These are phyloP conservation scores for Penicillium olsonii DNA, from an alignment of 2,329 filamentous ascomycete genomes.

Conservation along the genomic window DNA sequence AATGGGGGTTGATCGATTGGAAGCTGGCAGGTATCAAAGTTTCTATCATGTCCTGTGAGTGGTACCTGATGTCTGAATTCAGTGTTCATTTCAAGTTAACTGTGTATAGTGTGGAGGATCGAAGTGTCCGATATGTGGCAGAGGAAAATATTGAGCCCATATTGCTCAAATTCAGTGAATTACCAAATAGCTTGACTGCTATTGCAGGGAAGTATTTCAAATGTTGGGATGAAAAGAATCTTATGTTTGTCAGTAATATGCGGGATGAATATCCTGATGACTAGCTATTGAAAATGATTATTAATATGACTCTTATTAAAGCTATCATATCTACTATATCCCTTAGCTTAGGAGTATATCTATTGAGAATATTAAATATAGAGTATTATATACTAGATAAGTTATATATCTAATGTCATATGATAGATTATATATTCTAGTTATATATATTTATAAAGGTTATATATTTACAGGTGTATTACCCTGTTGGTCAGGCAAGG, in stretches of 20 bases:
- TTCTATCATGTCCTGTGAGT: constrained; percentile 89
- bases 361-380: too few relatives aligned
- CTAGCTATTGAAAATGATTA: too few relatives aligned
- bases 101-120: constrained; percentile 62
- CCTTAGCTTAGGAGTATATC: too few relatives aligned
- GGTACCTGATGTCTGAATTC: constrained; percentile 2
- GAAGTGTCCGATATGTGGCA: constrained; percentile 71
- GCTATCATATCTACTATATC: too few relatives aligned
- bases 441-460: too few relatives aligned
- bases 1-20: constrained; percentile 63
- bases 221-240: constrained; percentile 68
- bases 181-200: constrained; percentile 56
- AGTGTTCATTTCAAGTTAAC: constrained; percentile 15
- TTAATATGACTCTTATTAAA: too few relatives aligned
- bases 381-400: too few relatives aligned
- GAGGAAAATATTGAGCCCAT: constrained; percentile 78
- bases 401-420: too few relatives aligned
- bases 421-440: too few relatives aligned
- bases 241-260: constrained; percentile 80
- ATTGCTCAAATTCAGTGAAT: constrained; percentile 52
- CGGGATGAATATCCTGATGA: constrained; percentile 84
- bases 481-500: too few relatives aligned
- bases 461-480: too few relatives aligned
- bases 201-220: constrained; percentile 86
- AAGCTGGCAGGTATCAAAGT: constrained; percentile 64